Percentiles rank a stretch among this genome's conserved stretches.
Evolutionary conservation across 306 rosid genomes (phyloP).

Genomic region (Pterocarpus macrocarpus): DNA sequence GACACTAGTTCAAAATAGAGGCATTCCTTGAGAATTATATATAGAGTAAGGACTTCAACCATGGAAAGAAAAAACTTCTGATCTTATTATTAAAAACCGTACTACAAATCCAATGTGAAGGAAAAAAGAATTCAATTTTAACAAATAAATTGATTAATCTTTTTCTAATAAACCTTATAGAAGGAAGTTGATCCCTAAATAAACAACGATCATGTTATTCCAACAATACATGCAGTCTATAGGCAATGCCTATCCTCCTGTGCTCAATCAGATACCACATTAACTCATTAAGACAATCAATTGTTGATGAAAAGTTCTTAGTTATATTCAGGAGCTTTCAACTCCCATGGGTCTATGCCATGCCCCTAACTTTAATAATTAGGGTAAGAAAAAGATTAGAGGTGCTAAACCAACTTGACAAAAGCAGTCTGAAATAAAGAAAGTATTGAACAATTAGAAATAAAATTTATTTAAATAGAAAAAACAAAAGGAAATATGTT

Average conservation of each 20-base stretch:
- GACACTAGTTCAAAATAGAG: too few species aligned
- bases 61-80: not conserved
- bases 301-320: not conserved
- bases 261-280: not conserved
- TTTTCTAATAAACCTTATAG: not conserved
- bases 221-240: not conserved
- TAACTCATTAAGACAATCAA: not conserved
- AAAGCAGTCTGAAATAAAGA: conserved; percentile 14
- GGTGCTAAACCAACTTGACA: not conserved
- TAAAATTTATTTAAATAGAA: conserved; percentile 1
- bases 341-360: not conserved
- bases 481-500: not conserved
- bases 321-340: not conserved
- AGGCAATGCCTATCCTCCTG: not conserved
- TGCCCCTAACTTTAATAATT: not conserved
- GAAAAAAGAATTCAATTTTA: not conserved
- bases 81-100: not conserved
- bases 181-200: not conserved
- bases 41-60: not conserved
- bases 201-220: not conserved
- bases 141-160: not conserved
- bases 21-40: too few species aligned
- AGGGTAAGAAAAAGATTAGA: not conserved
- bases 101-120: not conserved
- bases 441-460: conserved; percentile 8